These are phyloP conservation scores for Penicillium silybi DNA, from an alignment of 495 filamentous ascomycete species.

Conservation along the genomic window DNA sequence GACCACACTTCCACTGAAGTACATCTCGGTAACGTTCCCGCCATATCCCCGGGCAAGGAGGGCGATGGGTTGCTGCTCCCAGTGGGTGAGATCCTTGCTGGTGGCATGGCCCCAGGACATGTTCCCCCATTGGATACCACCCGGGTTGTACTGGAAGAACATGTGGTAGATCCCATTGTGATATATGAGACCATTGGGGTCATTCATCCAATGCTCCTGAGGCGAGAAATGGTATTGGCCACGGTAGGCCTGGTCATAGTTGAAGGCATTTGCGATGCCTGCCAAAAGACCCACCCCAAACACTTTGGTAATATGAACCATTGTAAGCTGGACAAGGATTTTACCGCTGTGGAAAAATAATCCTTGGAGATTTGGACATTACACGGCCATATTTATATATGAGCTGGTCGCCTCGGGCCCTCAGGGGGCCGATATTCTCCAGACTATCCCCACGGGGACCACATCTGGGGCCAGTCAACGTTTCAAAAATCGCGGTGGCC, in stretches of 20 bases:
- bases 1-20: constrained; percentile 53
- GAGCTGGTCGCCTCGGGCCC: no score
- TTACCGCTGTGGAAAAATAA: no score
- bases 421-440: no score
- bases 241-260: constrained; percentile 44
- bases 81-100: constrained; percentile 37
- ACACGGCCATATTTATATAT: no score
- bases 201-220: constrained; percentile 53
- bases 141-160: constrained; percentile 42
- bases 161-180: constrained; percentile 34
- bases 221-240: constrained; percentile 51
- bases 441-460: no score
- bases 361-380: no score
- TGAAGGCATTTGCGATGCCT: neutral
- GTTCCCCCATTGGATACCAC: constrained; percentile 27
- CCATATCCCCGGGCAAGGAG: constrained; percentile 40
- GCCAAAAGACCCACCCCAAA: neutral
- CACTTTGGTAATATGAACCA: neutral
- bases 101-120: constrained; percentile 44
- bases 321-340: neutral
- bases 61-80: constrained; percentile 35
- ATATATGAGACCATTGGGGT: constrained; percentile 55
- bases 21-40: constrained; percentile 41
- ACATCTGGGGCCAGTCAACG: no score
- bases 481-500: no score